A percentile compares a stretch with the other conserved stretches of the same genome.
phyloP scores from a whole-genome alignment of 2,329 filamentous ascomycete species.

The Alternaria dauci region DNA sequence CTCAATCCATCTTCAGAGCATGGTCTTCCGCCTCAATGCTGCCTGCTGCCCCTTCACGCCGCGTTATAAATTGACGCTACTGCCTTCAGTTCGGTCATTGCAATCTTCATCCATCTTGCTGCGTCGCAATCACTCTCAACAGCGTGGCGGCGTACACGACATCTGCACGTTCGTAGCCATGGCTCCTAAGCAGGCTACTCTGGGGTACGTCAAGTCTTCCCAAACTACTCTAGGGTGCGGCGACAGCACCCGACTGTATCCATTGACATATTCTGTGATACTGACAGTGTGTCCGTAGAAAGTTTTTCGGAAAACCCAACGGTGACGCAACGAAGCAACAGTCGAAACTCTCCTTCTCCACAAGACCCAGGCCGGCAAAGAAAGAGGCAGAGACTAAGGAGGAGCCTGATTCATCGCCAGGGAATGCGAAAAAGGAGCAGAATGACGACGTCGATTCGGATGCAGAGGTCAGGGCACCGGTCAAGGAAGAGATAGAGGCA shows the following conservation, averaged over 20 bases:
- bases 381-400: constrained; percentile 30
- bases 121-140: constrained; percentile 12
- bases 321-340: constrained; percentile 73
- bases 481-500: constrained; percentile 30
- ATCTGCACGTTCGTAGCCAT: constrained; percentile 42
- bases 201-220: constrained; percentile 83
- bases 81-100: constrained; percentile 13
- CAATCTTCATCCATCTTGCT: constrained; percentile 12
- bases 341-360: constrained; percentile 79
- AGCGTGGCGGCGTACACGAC: constrained; percentile 17
- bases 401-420: constrained; percentile 31
- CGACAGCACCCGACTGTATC: constrained; percentile 8
- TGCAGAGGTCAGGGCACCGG: constrained; percentile 28
- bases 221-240: constrained; percentile 79
- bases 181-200: constrained; percentile 76
- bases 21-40: constrained; percentile 43
- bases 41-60: constrained; percentile 24
- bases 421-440: constrained; percentile 25
- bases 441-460: constrained; percentile 26
- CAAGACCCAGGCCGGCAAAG: constrained; percentile 56
- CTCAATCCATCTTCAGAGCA: constrained; percentile 34
- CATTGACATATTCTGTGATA: background rate
- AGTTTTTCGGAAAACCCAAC: constrained; percentile 79
- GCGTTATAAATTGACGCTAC: constrained; percentile 12
- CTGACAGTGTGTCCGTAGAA: constrained; percentile 62